Conservation (phyloP, 495 filamentous ascomycete species). For the Schizothecium vesticola region DNA sequence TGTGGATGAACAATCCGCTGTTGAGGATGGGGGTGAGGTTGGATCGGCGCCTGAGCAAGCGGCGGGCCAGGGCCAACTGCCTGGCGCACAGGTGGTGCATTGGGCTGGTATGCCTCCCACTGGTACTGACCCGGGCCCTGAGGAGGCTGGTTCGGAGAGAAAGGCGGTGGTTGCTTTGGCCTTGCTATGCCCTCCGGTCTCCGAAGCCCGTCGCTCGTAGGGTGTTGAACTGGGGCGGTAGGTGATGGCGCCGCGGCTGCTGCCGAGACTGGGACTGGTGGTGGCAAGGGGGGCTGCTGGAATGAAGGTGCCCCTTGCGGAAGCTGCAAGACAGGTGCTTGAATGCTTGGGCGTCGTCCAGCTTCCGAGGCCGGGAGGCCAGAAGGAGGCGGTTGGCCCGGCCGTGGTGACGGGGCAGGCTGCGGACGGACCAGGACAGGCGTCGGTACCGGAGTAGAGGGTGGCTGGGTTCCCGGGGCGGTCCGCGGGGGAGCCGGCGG, state of each 20-base stretch:
- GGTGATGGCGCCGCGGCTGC: neutral
- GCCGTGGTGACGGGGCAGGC: slow-evolving; percentile 10
- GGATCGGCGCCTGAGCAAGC: slow-evolving; percentile 15
- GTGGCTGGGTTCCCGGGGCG: neutral
- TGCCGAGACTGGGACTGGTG: neutral
- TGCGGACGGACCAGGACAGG: slow-evolving; percentile 11
- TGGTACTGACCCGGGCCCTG: slow-evolving; percentile 31
- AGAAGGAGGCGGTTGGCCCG: slow-evolving; percentile 6
- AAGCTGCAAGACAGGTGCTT: slow-evolving; percentile 37
- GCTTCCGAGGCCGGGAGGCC: neutral
- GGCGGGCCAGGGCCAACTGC: slow-evolving; percentile 17
- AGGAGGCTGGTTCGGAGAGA: slow-evolving; percentile 1
- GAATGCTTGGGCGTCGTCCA: slow-evolving; percentile 18
- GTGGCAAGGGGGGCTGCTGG: slow-evolving; percentile 20
- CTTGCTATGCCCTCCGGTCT: slow-evolving; percentile 20
- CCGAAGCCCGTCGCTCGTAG: slow-evolving; percentile 28
- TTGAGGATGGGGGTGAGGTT: slow-evolving; percentile 3
- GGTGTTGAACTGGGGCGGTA: slow-evolving; percentile 5
- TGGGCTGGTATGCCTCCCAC: slow-evolving; percentile 48
- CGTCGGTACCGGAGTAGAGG: neutral
- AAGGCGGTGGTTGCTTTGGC: slow-evolving; percentile 10
- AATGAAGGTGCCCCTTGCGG: slow-evolving; percentile 32
- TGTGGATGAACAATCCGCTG: slow-evolving; percentile 18
- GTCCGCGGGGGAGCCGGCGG: neutral
- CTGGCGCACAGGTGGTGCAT: slow-evolving; percentile 20